phyloP scores from a whole-genome alignment of 2,329 filamentous ascomycete genomes.

The Cytospora leucostoma region DNA sequence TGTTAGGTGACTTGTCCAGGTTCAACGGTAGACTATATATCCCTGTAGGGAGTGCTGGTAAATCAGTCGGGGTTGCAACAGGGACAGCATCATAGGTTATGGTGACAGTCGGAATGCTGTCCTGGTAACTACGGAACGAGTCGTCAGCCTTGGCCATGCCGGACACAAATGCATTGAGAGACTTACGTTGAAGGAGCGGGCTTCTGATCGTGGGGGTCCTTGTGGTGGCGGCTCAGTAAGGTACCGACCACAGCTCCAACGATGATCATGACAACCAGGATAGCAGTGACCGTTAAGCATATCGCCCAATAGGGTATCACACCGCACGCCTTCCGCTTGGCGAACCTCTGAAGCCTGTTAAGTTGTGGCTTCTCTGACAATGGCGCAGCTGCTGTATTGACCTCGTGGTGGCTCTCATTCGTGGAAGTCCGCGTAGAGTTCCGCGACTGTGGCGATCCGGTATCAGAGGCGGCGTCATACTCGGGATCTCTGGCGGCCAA shows the following conservation, averaged over 20 bases:
- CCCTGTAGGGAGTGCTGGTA: slow-evolving; percentile 57
- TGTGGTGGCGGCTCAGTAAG: slow-evolving; percentile 41
- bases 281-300: slow-evolving; percentile 48
- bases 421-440: slow-evolving; percentile 54
- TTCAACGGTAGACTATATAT: slow-evolving; percentile 57
- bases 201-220: slow-evolving; percentile 31
- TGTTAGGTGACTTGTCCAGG: slow-evolving; percentile 50
- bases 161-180: background rate
- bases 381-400: slow-evolving; percentile 51
- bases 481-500: slow-evolving; percentile 63
- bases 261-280: slow-evolving; percentile 56
- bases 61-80: slow-evolving; percentile 52
- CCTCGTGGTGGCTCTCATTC: slow-evolving; percentile 54
- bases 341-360: slow-evolving; percentile 55
- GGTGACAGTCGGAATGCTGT: slow-evolving; percentile 35
- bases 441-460: slow-evolving; percentile 52
- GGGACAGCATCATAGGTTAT: slow-evolving; percentile 52
- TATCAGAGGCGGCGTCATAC: slow-evolving; percentile 60
- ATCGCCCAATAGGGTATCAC: slow-evolving; percentile 65
- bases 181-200: slow-evolving; percentile 33
- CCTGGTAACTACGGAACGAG: slow-evolving; percentile 23
- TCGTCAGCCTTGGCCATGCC: slow-evolving; percentile 21
- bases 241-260: slow-evolving; percentile 59
- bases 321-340: slow-evolving; percentile 58
- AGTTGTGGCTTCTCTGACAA: slow-evolving; percentile 51